These are phyloP conservation scores for Auxenochlorella protothecoides DNA, from an alignment of 139 green algal genomes.

Conservation along the genomic window DNA sequence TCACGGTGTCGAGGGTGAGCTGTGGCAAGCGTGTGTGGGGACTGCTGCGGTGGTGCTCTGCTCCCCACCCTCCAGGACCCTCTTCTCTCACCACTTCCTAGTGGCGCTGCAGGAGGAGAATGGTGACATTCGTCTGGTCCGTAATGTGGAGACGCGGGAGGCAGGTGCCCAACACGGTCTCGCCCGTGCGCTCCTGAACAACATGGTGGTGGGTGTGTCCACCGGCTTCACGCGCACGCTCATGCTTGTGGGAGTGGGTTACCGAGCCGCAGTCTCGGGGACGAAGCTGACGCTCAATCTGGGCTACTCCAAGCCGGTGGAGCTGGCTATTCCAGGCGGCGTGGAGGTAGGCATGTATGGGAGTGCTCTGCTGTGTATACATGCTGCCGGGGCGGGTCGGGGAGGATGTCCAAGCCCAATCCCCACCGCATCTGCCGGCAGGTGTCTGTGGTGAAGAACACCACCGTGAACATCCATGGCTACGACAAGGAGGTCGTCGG, in stretches of 20 bases:
- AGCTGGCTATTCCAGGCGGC: slow-evolving; percentile 74
- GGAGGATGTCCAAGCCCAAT: no score
- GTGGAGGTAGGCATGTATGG: slow-evolving; percentile 52
- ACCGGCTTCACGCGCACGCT: slow-evolving; percentile 78
- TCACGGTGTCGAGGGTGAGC: slow-evolving; percentile 51
- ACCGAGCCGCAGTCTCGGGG: slow-evolving; percentile 65
- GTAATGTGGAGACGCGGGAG: slow-evolving; percentile 28
- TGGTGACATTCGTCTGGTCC: slow-evolving; percentile 34
- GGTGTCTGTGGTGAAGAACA: slow-evolving; percentile 81
- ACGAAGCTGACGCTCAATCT: slow-evolving; percentile 80
- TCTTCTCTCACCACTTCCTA: not conserved
- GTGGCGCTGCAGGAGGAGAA: slow-evolving; percentile 32
- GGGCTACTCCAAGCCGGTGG: slow-evolving; percentile 82
- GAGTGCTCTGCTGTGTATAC: no score
- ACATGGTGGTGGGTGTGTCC: slow-evolving; percentile 87
- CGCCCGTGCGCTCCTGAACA: slow-evolving; percentile 63
- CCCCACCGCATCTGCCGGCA: not conserved
- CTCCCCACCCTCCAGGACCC: not conserved
- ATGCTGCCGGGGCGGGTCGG: no score
- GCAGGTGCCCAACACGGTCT: slow-evolving; percentile 58
- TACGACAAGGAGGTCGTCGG: slow-evolving; percentile 83
- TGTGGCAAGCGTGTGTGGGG: no score
- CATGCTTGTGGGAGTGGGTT: slow-evolving; percentile 62
- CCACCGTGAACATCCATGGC: slow-evolving; percentile 56
- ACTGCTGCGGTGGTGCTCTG: not conserved